Conservation (phyloP, 495 filamentous ascomycete species). For the Cladorrhinum samala region DNA sequence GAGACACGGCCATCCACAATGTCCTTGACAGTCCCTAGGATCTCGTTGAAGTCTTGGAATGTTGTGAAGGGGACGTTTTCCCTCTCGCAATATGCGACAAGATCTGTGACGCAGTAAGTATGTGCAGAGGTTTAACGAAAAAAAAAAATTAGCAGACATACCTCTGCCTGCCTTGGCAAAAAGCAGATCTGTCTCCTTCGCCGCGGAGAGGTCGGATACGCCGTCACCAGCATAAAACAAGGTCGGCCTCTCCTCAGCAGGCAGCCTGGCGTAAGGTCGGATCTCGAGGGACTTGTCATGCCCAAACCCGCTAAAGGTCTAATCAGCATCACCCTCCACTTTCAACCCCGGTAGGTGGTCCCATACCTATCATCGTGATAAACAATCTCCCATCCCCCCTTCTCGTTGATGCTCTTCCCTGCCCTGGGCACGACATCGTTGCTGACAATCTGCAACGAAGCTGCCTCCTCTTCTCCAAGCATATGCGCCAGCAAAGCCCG, state of each 20-base stretch:
- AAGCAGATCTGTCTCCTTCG: conserved; percentile 78
- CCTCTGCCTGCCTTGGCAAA: conserved; percentile 88
- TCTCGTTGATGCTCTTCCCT: conserved; percentile 64
- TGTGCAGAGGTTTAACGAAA: conserved; percentile 3
- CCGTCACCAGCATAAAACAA: conserved; percentile 90
- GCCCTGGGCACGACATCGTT: conserved; percentile 65
- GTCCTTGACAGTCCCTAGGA: conserved; percentile 65
- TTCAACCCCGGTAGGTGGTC: not conserved
- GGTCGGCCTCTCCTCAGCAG: conserved; percentile 57
- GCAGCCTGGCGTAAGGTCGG: conserved; percentile 70
- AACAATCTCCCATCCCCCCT: conserved; percentile 77
- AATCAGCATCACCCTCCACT: conserved; percentile 7
- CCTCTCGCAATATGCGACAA: conserved; percentile 73
- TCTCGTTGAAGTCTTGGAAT: conserved; percentile 72
- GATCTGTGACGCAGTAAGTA: conserved; percentile 64
- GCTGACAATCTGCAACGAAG: conserved; percentile 75
- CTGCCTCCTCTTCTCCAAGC: conserved; percentile 63
- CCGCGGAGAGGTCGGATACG: conserved; percentile 82
- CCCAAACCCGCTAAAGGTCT: conserved; percentile 59
- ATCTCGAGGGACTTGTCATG: conserved; percentile 92
- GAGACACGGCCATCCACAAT: conserved; percentile 57
- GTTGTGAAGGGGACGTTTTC: conserved; percentile 73
- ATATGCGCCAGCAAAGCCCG: conserved; percentile 70
- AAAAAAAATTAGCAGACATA: conserved; percentile 32
- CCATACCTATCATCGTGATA: conserved; percentile 78